phyloP scores from a whole-genome alignment of 2,329 filamentous ascomycete genomes.

The Aspergillus fructus region DNA sequence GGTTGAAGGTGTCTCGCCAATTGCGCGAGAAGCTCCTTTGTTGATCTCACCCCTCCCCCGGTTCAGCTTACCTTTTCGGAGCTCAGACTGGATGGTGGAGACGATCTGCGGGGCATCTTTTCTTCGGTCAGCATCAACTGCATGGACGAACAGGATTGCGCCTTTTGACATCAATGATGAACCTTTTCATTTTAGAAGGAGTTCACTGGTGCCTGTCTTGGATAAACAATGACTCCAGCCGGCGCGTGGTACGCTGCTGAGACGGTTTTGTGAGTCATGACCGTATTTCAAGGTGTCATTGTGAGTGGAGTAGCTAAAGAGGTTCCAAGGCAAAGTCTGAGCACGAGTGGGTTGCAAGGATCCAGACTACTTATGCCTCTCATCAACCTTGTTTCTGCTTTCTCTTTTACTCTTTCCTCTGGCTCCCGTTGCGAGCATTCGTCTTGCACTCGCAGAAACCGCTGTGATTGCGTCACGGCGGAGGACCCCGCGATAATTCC shows the following conservation, averaged over 20 bases:
- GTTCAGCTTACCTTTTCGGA: slow-evolving; percentile 5
- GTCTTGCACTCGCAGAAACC: neutral
- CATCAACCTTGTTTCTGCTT: slow-evolving; percentile 6
- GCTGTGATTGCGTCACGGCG: slow-evolving; percentile 1
- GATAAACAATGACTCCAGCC: neutral
- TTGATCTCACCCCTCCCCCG: neutral
- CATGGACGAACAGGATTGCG: slow-evolving; percentile 1
- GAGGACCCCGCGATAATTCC: neutral
- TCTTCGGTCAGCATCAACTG: neutral
- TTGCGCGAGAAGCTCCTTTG: neutral
- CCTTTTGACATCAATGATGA: neutral
- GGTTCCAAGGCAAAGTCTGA: slow-evolving; percentile 4
- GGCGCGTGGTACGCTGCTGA: neutral
- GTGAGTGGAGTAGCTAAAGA: slow-evolving; percentile 4
- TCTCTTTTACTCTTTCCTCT: neutral
- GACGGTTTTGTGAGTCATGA: slow-evolving; percentile 7
- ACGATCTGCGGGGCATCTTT: slow-evolving; percentile 8
- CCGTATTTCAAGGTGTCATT: neutral
- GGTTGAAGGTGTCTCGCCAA: neutral
- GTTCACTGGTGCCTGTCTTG: neutral
- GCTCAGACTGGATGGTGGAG: neutral
- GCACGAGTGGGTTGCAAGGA: neutral
- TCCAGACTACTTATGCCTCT: neutral
- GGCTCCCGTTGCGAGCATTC: neutral
- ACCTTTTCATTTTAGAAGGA: neutral